Evolutionary conservation across 805 yeast genomes (phyloP).

Genomic region (Teunomyces stri): DNA sequence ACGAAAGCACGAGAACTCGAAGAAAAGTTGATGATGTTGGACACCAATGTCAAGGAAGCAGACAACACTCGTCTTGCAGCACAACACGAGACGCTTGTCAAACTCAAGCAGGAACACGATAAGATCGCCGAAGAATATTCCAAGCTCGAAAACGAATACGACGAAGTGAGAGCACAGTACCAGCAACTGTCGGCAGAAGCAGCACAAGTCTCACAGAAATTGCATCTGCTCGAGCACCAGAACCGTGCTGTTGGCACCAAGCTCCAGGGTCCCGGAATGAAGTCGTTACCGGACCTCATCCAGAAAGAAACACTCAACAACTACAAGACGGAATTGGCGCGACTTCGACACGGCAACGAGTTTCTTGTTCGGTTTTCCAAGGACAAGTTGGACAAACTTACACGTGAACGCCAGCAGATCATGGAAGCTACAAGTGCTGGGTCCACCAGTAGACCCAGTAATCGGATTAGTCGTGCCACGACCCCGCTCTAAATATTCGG

Average conservation of each 20-base stretch:
- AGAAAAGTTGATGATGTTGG: conserved; percentile 6
- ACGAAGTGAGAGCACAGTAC: conserved; percentile 26
- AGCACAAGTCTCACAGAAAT: conserved; percentile 22
- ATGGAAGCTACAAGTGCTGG: conserved; percentile 29
- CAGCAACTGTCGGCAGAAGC: conserved; percentile 36
- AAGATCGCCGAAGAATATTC: conserved; percentile 23
- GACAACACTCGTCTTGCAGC: too few relatives aligned
- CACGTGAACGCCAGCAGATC: conserved; percentile 31
- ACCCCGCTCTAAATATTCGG: conserved; percentile 27
- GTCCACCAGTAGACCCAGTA: conserved; percentile 30
- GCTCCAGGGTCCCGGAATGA: conserved; percentile 34
- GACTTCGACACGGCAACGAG: conserved; percentile 25
- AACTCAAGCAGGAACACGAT: conserved; percentile 25
- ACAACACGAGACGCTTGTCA: conserved; percentile 21
- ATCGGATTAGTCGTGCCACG: conserved; percentile 38
- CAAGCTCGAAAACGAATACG: conserved; percentile 28
- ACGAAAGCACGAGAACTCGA: conserved; percentile 14
- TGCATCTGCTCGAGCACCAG: conserved; percentile 18
- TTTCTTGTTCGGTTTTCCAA: conserved; percentile 27
- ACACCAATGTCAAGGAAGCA: too few relatives aligned
- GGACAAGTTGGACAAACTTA: conserved; percentile 33
- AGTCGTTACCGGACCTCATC: conserved; percentile 31
- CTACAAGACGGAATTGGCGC: conserved; percentile 25
- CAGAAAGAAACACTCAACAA: conserved; percentile 31
- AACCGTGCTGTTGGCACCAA: conserved; percentile 18